phyloP scores from a whole-genome alignment of 495 filamentous ascomycete species.

The Podospora pseudoanserina region DNA sequence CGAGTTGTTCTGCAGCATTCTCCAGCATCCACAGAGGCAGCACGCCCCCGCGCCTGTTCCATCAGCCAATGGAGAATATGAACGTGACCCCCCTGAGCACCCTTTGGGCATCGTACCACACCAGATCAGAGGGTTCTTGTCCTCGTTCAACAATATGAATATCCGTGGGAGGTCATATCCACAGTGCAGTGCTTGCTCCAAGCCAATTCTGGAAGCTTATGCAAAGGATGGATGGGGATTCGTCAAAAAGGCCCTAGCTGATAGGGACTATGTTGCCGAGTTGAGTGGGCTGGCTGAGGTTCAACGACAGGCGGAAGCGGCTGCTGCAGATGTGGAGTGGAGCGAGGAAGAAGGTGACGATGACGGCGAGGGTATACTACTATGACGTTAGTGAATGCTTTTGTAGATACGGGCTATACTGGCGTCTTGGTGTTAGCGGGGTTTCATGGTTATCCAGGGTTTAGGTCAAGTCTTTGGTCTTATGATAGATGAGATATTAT shows the following conservation, averaged over 20 bases:
- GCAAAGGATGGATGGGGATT: slow-evolving; percentile 77
- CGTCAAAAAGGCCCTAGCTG: slow-evolving; percentile 77
- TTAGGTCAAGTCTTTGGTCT: background rate
- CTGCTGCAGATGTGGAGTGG: slow-evolving; percentile 44
- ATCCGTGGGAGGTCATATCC: slow-evolving; percentile 80
- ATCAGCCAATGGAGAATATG: slow-evolving; percentile 37
- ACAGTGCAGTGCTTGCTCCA: slow-evolving; percentile 88
- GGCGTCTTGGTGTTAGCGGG: background rate
- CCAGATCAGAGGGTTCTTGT: slow-evolving; percentile 88
- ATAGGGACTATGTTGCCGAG: slow-evolving; percentile 84
- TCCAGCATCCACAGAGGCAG: slow-evolving; percentile 73
- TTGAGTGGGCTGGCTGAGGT: slow-evolving; percentile 89
- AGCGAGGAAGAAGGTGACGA: slow-evolving; percentile 43
- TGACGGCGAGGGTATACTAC: slow-evolving; percentile 42
- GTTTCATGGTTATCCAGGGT: background rate
- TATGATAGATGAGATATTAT: background rate
- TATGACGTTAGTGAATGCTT: slow-evolving; percentile 16
- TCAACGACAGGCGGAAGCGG: slow-evolving; percentile 69
- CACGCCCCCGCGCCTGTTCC: slow-evolving; percentile 53
- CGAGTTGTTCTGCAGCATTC: slow-evolving; percentile 78
- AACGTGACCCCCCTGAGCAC: slow-evolving; percentile 58
- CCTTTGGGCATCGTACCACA: slow-evolving; percentile 88
- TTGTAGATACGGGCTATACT: background rate
- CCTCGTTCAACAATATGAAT: slow-evolving; percentile 75
- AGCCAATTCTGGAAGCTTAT: slow-evolving; percentile 69